Evolutionary conservation across 2,329 filamentous ascomycete genomes (phyloP), one percentile per base, ranked within the genome.

Genomic region (Rhynchosporium agropyri): DNA sequence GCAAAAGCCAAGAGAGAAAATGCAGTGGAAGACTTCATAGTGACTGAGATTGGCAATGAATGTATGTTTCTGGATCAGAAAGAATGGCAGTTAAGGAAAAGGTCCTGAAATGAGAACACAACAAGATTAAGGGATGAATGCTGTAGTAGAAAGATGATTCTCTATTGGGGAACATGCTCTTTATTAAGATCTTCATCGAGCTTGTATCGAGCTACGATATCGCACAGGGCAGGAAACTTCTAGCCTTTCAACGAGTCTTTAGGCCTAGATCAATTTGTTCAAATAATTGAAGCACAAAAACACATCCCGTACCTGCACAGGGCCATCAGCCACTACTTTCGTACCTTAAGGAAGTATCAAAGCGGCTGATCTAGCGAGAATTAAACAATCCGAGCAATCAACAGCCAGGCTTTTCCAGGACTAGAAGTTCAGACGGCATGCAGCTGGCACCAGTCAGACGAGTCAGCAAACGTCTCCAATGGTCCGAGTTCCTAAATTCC

Each of bases 351-450:
- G 43, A 46, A 20, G 20, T 51, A 20, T 51, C 49, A 51, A 33
- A 33, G 31, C 15, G 31, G 29, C 29, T 2, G 15, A 31, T 15
- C 31, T 33, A 15, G 29, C 13, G 49, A 33, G 36, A 13, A 49
- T 4, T n/a, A 51, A 51, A 51, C 13, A 7, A 33, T 51, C 49
- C 49, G 49, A 51, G 49, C 49, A 15, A 36, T n/a, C 8, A n/a
- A 31, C 33, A 33, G 9, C 49, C 49, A 33, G 13, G n/a, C 49
- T 13, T 3, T 36, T 36, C 49, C 8, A 12, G 49, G 29, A 51
- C 49, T 51, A 51, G 29, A 51, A 51, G 49, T 36, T 51, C 29
- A 33, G 49, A 51, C 29, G 49, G 29, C 31, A 51, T 15, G 49
- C 29, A 29, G 4, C 36, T 51, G 49, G 49, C 49, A 20, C 26